Evolutionary conservation across 106 monocot genomes (phyloP).

Genomic region (Apostasia shenzhenica): DNA sequence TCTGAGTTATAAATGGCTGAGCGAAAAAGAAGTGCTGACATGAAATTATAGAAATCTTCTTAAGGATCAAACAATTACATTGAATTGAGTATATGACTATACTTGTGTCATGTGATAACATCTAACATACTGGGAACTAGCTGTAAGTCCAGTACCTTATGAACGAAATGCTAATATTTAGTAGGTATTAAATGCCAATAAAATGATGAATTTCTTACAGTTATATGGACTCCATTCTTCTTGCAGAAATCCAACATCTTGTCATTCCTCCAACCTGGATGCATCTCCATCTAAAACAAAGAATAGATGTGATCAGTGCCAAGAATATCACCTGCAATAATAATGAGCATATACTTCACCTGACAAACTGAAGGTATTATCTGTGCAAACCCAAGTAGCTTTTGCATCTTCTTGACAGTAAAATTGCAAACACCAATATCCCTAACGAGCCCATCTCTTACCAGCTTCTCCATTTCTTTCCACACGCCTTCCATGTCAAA

Average conservation of each 20-base stretch:
- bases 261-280: constrained; percentile 58
- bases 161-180: too few relatives aligned
- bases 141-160: too few relatives aligned
- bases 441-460: constrained; percentile 39
- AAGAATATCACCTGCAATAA: background rate
- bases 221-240: constrained; percentile 38
- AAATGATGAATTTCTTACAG: constrained; percentile 16
- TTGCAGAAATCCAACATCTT: constrained; percentile 44
- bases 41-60: too few relatives aligned
- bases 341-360: constrained; percentile 2
- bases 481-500: constrained; percentile 66
- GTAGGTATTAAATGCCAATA: too few relatives aligned
- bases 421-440: constrained; percentile 55
- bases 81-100: too few relatives aligned
- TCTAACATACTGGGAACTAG: too few relatives aligned
- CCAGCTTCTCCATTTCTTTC: constrained; percentile 58
- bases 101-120: too few relatives aligned
- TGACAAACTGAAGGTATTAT: constrained; percentile 46
- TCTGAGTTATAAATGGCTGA: too few relatives aligned
- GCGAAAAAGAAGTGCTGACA: too few relatives aligned
- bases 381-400: constrained; percentile 26
- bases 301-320: background rate
- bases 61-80: too few relatives aligned
- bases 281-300: constrained; percentile 47
- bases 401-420: constrained; percentile 40